These are phyloP conservation scores for Clarireedia monteithiana DNA, from an alignment of 2,329 filamentous ascomycete species.

Conservation along the genomic window DNA sequence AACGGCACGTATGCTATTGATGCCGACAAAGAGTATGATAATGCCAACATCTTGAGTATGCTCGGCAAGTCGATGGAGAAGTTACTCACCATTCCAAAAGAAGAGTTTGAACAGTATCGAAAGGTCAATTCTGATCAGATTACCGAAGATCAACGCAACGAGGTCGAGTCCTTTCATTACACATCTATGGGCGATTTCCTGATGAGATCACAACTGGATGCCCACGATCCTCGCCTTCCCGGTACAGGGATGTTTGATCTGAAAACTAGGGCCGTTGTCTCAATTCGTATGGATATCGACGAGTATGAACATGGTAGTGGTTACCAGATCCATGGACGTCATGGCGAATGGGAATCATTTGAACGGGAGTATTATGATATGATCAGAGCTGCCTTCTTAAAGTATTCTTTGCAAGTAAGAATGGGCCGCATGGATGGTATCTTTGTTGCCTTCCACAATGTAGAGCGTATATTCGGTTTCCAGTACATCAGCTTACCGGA, in stretches of 20 bases:
- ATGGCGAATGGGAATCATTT: constrained; percentile 81
- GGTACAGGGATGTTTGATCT: constrained; percentile 93
- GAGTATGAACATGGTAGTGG: constrained; percentile 68
- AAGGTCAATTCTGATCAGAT: constrained; percentile 60
- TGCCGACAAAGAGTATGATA: constrained; percentile 86
- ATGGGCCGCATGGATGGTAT: constrained; percentile 99
- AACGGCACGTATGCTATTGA: constrained; percentile 91
- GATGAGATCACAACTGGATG: constrained; percentile 92
- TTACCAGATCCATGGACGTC: constrained; percentile 74
- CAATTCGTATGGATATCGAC: constrained; percentile 77
- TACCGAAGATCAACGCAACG: constrained; percentile 61
- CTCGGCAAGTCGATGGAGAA: constrained; percentile 97
- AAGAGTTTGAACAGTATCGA: constrained; percentile 81
- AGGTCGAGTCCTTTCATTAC: constrained; percentile 79
- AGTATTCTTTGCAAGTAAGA: constrained; percentile 92
- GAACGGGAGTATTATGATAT: constrained; percentile 96
- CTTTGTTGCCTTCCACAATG: constrained; percentile 94
- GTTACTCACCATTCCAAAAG: constrained; percentile 72
- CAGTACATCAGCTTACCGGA: constrained; percentile 84
- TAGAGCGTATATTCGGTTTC: constrained; percentile 91
- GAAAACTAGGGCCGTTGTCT: constrained; percentile 87
- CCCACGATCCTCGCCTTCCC: constrained; percentile 75
- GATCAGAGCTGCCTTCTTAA: constrained; percentile 88
- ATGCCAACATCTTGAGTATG: constrained; percentile 78
- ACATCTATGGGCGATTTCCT: constrained; percentile 80